Base-by-base conservation (phyloP, 1,284 basidiomycete species). In the Moesziomyces sp. region DNA sequence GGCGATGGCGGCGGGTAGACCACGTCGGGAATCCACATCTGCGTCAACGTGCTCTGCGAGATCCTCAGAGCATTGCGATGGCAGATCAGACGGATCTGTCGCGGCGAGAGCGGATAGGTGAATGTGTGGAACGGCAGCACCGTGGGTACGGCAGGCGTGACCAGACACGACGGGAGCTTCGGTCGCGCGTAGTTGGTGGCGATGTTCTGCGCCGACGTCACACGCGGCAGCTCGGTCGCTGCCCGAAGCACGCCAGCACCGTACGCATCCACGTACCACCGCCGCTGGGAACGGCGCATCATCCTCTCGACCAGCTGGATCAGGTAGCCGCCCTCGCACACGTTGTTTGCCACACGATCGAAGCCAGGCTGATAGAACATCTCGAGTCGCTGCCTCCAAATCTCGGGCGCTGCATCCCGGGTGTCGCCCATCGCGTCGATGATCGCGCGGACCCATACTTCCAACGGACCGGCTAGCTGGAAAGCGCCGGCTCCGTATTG, bases 121-220 rank as follows among this genome's bases (percentile, higher is more conserved):
- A 90, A 90, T 84, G 89, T 68, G 87, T 89, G 75, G 80, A 90
- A 90, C 1, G 89, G 89, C 19, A 90, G 79, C 38, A 90, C 87
- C 11, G 88, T 86, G 1, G 89, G 88, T 2, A 88, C 84, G 6
- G 74, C 63, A 0, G 87, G 87, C 16, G 84, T 77, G 35, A 85
- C 85, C 69, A 87, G 85, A 50, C 81, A 85, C 42, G 83, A 79
- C 16, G 86, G 86, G 6, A 87, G 78, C n/a, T 75, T 58, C 2
- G 84, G 76, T 16, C 86, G 79, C 0, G 70, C 59, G 58, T 86
- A 87, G 30, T 23, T 59, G 3, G 28, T 35, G n/a, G 35, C 56
- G 19, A 58, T 45, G 58, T 76, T 40, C 13, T 33, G 42, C 10
- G 61, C 58, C 18, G 51, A 19, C 6, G 47, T 44, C 2, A 67